Evolutionary conservation across 306 rosid species (phyloP).

Genomic region (Inga laurina): DNA sequence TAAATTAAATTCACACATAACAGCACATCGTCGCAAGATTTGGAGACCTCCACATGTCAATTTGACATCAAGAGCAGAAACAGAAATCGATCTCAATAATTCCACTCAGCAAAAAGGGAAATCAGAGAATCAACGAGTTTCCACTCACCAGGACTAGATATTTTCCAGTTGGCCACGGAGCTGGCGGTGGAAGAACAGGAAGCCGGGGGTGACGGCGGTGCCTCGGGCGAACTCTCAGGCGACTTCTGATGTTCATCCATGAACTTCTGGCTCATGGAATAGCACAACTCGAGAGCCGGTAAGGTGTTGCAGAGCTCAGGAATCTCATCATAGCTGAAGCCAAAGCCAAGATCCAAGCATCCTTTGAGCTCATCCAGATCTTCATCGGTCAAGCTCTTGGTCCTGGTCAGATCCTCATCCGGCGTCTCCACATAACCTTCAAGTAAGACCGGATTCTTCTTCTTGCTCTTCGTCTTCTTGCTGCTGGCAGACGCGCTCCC

Average conservation of each 20-base stretch:
- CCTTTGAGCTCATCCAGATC: slow-evolving; percentile 89
- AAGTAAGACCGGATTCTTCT: slow-evolving; percentile 63
- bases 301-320: slow-evolving; percentile 86
- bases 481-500: background rate
- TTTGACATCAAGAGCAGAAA: background rate
- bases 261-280: slow-evolving; percentile 78
- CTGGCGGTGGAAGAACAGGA: slow-evolving; percentile 34
- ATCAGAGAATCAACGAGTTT: background rate
- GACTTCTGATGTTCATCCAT: slow-evolving; percentile 55
- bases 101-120: background rate
- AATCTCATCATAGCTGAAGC: slow-evolving; percentile 85
- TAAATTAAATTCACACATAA: background rate
- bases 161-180: slow-evolving; percentile 76
- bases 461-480: slow-evolving; percentile 48
- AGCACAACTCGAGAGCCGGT: slow-evolving; percentile 84
- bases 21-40: background rate
- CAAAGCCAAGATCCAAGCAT: slow-evolving; percentile 86
- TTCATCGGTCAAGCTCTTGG: slow-evolving; percentile 79
- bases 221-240: slow-evolving; percentile 37
- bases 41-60: background rate
- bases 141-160: slow-evolving; percentile 80
- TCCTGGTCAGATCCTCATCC: slow-evolving; percentile 61
- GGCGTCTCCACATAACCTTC: slow-evolving; percentile 63
- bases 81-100: background rate
- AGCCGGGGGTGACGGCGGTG: slow-evolving; percentile 9